These are phyloP conservation scores for Yamadazyma siamensis DNA, from an alignment of 1,139 yeast species.

Conservation along the genomic window DNA sequence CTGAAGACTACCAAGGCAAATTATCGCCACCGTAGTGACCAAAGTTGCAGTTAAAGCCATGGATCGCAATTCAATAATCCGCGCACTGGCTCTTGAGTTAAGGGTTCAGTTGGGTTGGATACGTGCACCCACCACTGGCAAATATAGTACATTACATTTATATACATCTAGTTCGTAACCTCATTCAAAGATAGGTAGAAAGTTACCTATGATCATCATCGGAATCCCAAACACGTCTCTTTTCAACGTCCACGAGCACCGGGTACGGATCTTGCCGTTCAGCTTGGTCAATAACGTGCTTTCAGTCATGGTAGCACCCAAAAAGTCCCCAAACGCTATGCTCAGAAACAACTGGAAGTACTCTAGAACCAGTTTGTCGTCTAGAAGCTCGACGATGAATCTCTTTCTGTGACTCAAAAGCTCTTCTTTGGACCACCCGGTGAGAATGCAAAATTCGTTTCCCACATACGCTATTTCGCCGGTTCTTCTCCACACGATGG, in stretches of 20 bases:
- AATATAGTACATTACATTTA: neutral
- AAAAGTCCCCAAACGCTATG: constrained; percentile 87
- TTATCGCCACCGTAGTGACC: constrained; percentile 28
- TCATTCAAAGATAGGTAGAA: constrained; percentile 61
- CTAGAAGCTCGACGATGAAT: constrained; percentile 86
- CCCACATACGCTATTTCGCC: constrained; percentile 95
- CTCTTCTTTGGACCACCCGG: constrained; percentile 83
- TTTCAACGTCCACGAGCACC: constrained; percentile 85
- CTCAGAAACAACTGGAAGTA: constrained; percentile 82
- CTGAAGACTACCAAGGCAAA: constrained; percentile 46
- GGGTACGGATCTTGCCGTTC: constrained; percentile 55
- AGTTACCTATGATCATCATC: constrained; percentile 94
- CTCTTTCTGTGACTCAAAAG: constrained; percentile 49
- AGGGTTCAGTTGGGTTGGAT: too few species aligned
- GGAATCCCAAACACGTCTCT: constrained; percentile 64
- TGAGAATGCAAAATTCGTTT: constrained; percentile 81
- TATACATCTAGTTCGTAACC: neutral
- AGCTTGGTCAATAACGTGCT: constrained; percentile 64
- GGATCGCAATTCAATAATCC: neutral
- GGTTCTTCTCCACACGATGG: constrained; percentile 92
- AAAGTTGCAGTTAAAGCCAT: constrained; percentile 7
- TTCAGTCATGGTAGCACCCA: constrained; percentile 87
- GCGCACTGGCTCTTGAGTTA: too few species aligned
- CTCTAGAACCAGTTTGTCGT: constrained; percentile 80
- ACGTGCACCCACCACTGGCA: too few species aligned